Base-by-base conservation (phyloP, 495 filamentous ascomycete species). In the Hypoxylon cercidicola region DNA sequence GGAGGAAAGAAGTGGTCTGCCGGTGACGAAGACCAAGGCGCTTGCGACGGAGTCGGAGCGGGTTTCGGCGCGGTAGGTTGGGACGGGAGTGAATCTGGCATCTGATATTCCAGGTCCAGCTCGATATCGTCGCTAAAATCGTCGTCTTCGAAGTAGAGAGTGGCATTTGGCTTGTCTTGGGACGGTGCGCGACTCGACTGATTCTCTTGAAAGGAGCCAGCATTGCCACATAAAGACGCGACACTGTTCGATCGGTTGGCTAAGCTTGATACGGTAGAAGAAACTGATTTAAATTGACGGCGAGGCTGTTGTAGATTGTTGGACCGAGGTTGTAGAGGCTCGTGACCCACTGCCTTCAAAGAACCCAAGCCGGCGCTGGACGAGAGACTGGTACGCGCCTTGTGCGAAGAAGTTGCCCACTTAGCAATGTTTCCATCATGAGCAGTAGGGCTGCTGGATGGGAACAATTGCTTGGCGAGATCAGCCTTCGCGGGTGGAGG, bases 61-160 rank as follows among this genome's bases (percentile, higher is more conserved):
- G 60, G 52, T 51, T 73, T 66, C 19, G 67, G 50, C 18, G 66
- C 59, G n/a, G 56, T 57, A 16, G 79, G 72, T 30, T 72, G 62
- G 12, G 72, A 40, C 15, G 84, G 74, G 9, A 82, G 67, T 15
- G 83, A 74, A 8, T 74, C 69, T 0, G 83, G 81, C 37, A 82
- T 80, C 13, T 79, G 71, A 54, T 84, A 84, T 47, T 90, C 86
- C 12, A 90, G 65, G 56, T 90, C 86, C 13, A 90, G 69, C 44
- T 91, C 85, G 8, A 90, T 76, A 59, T 92, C 88, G 59, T 89
- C 86, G 64, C 88, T 88, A 68, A 92, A 90, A 60, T 92, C 90
- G 51, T 87, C 81, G 48, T 88, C 86, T 51, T 81, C 79, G 63
- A 86, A 83, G 55, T 80, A 81, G 12, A 88, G 79, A 23, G 73